Evolutionary conservation across 345 rosid genomes (phyloP).

Genomic region (Diplotaxis tenuifolia): DNA sequence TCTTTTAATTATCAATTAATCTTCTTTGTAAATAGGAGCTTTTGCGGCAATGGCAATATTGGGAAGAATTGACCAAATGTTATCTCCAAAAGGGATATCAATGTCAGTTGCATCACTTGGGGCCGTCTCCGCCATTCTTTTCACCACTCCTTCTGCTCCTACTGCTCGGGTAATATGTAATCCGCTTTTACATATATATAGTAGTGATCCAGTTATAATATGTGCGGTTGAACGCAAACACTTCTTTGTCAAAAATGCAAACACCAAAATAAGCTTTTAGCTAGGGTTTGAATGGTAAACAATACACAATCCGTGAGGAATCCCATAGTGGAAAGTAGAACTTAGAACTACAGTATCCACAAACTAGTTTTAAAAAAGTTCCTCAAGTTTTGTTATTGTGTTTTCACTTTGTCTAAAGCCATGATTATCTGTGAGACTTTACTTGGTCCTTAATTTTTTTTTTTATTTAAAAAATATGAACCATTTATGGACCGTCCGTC

Average conservation of each 20-base stretch:
- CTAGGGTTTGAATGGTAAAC: conserved; percentile 14
- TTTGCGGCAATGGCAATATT: conserved; percentile 91
- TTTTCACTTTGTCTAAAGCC: too few relatives aligned
- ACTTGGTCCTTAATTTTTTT: too few relatives aligned
- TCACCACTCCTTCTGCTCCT: conserved; percentile 72
- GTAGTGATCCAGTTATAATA: not conserved
- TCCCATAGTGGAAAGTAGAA: not conserved
- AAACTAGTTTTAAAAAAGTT: not conserved
- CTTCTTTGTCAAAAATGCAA: not conserved
- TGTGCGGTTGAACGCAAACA: not conserved
- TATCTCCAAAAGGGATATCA: conserved; percentile 70
- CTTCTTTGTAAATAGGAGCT: conserved; percentile 54
- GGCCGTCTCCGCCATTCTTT: conserved; percentile 85
- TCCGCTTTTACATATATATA: not conserved
- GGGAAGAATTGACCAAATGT: conserved; percentile 78
- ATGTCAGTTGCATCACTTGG: conserved; percentile 87
- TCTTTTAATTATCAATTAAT: not conserved
- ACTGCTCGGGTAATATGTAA: conserved; percentile 55
- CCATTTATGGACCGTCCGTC: too few relatives aligned
- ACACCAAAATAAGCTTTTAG: not conserved
- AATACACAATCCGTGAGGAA: not conserved
- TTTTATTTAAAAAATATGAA: too few relatives aligned
- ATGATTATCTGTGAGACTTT: too few relatives aligned
- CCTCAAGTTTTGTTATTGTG: not conserved
- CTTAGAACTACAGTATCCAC: not conserved